A percentile compares a stretch with the other conserved stretches of the same genome.
Conservation (phyloP, 768 basidiomycete species). For the Xerocomus brunneocitrinus region DNA sequence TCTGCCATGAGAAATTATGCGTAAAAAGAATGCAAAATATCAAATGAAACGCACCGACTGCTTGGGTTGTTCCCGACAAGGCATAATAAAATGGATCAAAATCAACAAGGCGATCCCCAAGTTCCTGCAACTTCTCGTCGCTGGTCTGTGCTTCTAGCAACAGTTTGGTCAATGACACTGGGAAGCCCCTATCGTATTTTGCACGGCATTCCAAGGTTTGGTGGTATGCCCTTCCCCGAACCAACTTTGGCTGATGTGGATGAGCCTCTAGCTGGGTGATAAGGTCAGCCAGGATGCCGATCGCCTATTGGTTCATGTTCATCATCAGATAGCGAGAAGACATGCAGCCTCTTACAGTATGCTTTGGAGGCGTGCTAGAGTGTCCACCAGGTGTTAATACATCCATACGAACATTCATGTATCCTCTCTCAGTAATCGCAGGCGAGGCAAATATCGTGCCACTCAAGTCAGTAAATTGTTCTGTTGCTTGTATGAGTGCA, state of each 20-base stretch:
- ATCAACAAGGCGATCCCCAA: background rate
- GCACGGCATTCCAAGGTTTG: background rate
- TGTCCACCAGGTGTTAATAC: constrained; percentile 50
- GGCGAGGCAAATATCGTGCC: background rate
- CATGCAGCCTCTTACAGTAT: background rate
- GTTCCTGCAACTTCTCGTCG: constrained; percentile 12
- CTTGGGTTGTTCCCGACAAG: background rate
- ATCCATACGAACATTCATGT: background rate
- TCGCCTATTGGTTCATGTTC: constrained; percentile 22
- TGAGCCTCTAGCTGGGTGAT: background rate
- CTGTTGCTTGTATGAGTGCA: constrained; percentile 12
- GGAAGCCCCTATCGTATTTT: background rate
- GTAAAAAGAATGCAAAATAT: background rate
- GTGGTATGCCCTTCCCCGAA: background rate
- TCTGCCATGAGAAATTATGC: background rate
- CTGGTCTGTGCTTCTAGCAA: constrained; percentile 19
- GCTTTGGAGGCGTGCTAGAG: constrained; percentile 40
- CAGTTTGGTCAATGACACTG: background rate
- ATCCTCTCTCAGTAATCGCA: background rate
- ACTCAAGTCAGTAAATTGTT: background rate
- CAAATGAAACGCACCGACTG: background rate
- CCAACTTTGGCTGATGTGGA: background rate
- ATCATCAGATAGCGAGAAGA: background rate
- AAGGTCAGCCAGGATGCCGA: constrained; percentile 41
- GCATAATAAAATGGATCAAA: background rate